Evolutionary conservation across 352 stramenopile species (phyloP).

Genomic region (Globisporangium radiosum): DNA sequence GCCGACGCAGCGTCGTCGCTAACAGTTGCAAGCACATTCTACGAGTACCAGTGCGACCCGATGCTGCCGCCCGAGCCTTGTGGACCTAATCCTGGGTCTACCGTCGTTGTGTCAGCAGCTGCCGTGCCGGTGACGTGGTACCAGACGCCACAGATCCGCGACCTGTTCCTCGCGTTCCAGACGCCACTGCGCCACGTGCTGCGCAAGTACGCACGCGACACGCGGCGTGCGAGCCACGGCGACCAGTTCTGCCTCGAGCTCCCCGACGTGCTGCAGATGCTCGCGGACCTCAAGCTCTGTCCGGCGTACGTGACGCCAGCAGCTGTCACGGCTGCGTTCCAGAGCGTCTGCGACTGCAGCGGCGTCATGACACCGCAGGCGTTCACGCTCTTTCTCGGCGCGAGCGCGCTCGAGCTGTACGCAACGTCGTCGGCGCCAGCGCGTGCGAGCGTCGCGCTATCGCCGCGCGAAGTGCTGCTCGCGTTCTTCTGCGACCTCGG

Average conservation of each 20-base stretch:
- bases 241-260: slow-evolving; percentile 44
- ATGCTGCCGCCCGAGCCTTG: slow-evolving; percentile 33
- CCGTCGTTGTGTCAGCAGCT: background rate
- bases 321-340: slow-evolving; percentile 41
- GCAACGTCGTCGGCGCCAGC: slow-evolving; percentile 15
- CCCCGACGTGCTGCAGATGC: slow-evolving; percentile 34
- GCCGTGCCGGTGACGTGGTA: slow-evolving; percentile 42
- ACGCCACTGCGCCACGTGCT: slow-evolving; percentile 43
- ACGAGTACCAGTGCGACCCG: slow-evolving; percentile 62
- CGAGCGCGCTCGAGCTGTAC: slow-evolving; percentile 57
- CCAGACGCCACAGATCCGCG: slow-evolving; percentile 41
- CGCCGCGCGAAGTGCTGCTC: slow-evolving; percentile 52
- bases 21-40: slow-evolving; percentile 22
- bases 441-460: slow-evolving; percentile 22
- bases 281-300: slow-evolving; percentile 59
- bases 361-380: slow-evolving; percentile 30
- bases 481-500: slow-evolving; percentile 66
- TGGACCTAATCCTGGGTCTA: background rate
- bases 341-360: slow-evolving; percentile 25
- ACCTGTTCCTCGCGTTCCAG: slow-evolving; percentile 57
- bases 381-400: slow-evolving; percentile 55
- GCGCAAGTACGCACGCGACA: slow-evolving; percentile 46
- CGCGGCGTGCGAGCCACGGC: slow-evolving; percentile 23
- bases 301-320: slow-evolving; percentile 46
- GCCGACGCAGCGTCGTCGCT: slow-evolving; percentile 14